A percentile compares a stretch with the other conserved stretches of the same genome.
Evolutionary conservation across 129 eudicot species (phyloP).

Genomic region (Kitagawia praeruptora): DNA sequence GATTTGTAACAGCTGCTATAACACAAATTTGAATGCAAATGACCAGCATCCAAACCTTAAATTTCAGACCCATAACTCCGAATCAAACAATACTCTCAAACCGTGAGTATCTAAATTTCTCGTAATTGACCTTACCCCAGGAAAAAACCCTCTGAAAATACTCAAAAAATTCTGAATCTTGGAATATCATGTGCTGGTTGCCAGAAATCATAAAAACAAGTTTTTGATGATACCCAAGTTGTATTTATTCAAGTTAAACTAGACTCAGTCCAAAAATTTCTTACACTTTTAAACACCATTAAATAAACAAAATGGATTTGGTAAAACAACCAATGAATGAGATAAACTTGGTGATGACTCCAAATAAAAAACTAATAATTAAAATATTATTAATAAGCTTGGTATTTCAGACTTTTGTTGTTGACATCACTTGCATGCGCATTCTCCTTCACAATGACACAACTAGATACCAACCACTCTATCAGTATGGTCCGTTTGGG

Average conservation of each 20-base stretch:
- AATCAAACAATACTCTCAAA: constrained; percentile 12
- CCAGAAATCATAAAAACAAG: background rate
- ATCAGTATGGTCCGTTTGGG: too few relatives aligned
- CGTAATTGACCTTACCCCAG: background rate
- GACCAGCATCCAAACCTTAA: constrained; percentile 29
- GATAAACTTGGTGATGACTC: background rate
- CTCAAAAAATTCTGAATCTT: background rate
- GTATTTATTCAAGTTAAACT: background rate
- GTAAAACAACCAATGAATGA: constrained; percentile 2
- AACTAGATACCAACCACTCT: background rate
- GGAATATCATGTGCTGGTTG: background rate
- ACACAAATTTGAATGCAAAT: constrained; percentile 34
- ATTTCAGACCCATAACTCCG: constrained; percentile 33
- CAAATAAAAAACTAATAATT: background rate
- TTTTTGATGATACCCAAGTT: constrained; percentile 3
- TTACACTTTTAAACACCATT: background rate
- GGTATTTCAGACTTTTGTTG: background rate
- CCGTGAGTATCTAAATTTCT: background rate
- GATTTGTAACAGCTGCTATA: constrained; percentile 34
- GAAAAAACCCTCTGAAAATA: constrained; percentile 4
- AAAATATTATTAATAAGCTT: too few relatives aligned
- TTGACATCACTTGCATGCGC: background rate
- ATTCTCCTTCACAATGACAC: background rate
- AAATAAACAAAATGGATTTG: background rate
- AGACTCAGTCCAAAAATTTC: constrained; percentile 6